Conservation (phyloP, 1,284 basidiomycete species). For the Apiotrichum siamense region DNA sequence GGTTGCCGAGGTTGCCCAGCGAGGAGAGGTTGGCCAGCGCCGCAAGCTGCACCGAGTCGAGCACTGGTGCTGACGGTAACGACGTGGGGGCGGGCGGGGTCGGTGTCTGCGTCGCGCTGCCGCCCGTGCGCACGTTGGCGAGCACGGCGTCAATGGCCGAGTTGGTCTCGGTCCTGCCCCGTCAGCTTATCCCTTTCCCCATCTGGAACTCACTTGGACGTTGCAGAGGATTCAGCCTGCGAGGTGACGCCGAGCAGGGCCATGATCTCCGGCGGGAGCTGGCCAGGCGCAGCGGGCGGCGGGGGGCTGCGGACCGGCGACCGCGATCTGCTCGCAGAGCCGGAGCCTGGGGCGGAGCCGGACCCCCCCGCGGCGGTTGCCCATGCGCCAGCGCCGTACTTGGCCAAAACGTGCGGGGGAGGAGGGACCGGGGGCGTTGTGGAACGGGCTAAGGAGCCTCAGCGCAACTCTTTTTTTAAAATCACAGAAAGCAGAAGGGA, state of each 20-base stretch:
- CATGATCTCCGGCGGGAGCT: constrained; percentile 38
- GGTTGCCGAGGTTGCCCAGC: background rate
- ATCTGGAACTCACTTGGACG: constrained; percentile 6
- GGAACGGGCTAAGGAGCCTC: constrained; percentile 16
- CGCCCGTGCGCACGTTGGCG: constrained; percentile 10
- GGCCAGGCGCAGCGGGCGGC: constrained; percentile 4
- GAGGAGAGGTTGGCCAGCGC: constrained; percentile 24
- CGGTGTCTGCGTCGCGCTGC: too few species aligned
- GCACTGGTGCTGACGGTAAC: constrained; percentile 5
- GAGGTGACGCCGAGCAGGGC: constrained; percentile 36
- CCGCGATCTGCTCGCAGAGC: background rate
- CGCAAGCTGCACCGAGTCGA: constrained; percentile 26
- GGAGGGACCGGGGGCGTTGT: constrained; percentile 17
- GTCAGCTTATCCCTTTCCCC: background rate
- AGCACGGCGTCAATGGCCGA: constrained; percentile 17
- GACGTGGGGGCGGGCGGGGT: constrained; percentile 1
- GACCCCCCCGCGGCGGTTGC: background rate
- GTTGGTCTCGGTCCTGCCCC: background rate
- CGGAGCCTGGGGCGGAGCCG: background rate
- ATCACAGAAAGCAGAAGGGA: background rate
- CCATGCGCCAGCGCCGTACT: constrained; percentile 1
- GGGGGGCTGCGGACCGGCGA: background rate
- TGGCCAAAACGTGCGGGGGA: constrained; percentile 15
- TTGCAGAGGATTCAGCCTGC: constrained; percentile 10
- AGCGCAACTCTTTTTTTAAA: constrained; percentile 10